Percentiles rank a stretch among this genome's conserved stretches.
Conservation (phyloP, 208 protist species). For the Trypanosoma caninum region DNA sequence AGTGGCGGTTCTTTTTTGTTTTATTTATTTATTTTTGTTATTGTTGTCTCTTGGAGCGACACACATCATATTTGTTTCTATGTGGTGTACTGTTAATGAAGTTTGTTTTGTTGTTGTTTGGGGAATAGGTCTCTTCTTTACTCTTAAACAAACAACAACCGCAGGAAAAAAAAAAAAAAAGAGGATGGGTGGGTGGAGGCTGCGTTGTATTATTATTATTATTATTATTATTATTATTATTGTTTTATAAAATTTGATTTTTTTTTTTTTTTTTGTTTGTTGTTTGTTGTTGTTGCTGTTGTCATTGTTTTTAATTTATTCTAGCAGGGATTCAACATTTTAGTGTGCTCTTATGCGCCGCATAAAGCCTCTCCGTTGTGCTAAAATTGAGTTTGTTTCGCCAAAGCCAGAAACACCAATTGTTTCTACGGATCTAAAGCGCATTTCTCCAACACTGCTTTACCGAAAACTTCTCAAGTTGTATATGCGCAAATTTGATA, state of each 20-base stretch:
- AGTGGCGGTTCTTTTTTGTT: no score
- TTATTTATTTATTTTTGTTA: not conserved
- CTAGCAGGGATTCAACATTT: conserved; percentile 5
- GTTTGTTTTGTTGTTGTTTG: no score
- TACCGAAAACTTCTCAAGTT: conserved; percentile 82
- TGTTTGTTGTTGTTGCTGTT: not conserved
- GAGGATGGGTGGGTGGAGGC: no score
- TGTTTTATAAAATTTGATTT: not conserved
- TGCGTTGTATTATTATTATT: no score
- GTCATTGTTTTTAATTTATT: conserved; percentile 1
- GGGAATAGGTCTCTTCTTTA: no score
- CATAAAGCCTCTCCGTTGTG: conserved; percentile 16
- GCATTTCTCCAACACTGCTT: conserved; percentile 56
- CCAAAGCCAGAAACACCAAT: conserved; percentile 61
- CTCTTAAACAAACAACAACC: no score
- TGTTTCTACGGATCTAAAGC: conserved; percentile 38
- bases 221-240: no score
- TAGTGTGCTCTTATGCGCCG: conserved; percentile 16
- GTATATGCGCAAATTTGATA: conserved; percentile 86
- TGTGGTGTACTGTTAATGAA: no score
- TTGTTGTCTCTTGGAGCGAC: no score
- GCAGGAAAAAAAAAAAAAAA: no score
- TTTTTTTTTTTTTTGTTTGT: conserved; percentile 13
- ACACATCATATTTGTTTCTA: no score
- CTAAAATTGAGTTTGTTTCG: conserved; percentile 70